Evolutionary conservation across 306 rosid species (phyloP), one percentile per base, ranked within the genome.

Genomic region (Citrullus amarus): DNA sequence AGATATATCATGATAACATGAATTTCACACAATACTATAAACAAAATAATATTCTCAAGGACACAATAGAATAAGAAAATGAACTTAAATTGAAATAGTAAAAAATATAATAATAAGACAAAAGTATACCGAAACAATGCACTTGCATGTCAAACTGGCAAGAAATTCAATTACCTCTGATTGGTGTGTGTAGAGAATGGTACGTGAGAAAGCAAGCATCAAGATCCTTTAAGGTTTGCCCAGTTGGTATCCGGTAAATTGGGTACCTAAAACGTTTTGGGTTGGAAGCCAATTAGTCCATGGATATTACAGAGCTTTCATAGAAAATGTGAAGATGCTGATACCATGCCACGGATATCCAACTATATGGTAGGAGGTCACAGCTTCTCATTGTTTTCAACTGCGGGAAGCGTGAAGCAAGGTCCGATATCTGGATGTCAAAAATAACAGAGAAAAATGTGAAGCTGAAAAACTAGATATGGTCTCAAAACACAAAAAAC

Each of bases 331-430:
- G 34, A 59, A 60, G 16, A 59, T 38, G 15, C 67, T 55, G 60
- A 50, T 83, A 88, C 96, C 96, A 90, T 22, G 96, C 91, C 17
- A 90, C 92, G 30, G 88, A 88, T 72, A 90, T 58, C 92, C 96
- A 90, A 67, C 96, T 90, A 14, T 70, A 12, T 22, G 90, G 90
- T 30, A 81, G 58, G 69, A 90, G 77, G 25, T 90, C 96, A 79
- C 78, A 86, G 63, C 96, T 90, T 57, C 81, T 86, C 80, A 80
- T 78, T 74, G 68, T 80, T 46, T 61, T 83, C 25, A 90, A 81
- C 38, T 61, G 66, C 8, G 90, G 91, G 79, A 86, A 87, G 59
- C 84, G 76, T 58, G 83, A 79, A 16, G 91, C 92, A 68, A 90
- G 96, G 73, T 20, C 43, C 48, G 74, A 59, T 73, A 87, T 80